A percentile compares a stretch with the other conserved stretches of the same genome.
Conservation (phyloP, 305 asterid genomes). For the Stenogyne calaminthoides region DNA sequence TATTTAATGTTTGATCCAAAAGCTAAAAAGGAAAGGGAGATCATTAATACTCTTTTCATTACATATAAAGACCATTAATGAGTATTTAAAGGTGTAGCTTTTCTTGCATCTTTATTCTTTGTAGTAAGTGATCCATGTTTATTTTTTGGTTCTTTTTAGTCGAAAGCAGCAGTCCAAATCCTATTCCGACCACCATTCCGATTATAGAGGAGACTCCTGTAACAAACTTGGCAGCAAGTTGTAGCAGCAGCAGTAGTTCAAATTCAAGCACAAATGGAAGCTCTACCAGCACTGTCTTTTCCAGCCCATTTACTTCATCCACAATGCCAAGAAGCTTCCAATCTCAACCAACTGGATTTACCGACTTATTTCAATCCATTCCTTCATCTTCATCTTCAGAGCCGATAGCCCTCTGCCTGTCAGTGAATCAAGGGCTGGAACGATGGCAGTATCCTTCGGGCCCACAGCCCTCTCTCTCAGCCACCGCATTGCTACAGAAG, state of each 20-base stretch:
- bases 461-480: constrained; percentile 79
- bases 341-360: constrained; percentile 53
- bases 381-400: constrained; percentile 51
- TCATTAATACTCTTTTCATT: constrained; percentile 27
- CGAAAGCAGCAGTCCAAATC: constrained; percentile 30
- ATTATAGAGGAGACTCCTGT: constrained; percentile 49
- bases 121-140: constrained; percentile 26
- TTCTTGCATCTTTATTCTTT: constrained; percentile 34
- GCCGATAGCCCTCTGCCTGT: constrained; percentile 72
- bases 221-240: constrained; percentile 43
- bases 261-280: constrained; percentile 67
- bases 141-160: constrained; percentile 24
- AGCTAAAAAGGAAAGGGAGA: constrained; percentile 30
- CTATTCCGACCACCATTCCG: constrained; percentile 19
- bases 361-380: constrained; percentile 46
- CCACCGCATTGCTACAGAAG: constrained; percentile 90
- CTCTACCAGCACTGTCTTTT: constrained; percentile 62
- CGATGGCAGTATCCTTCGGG: constrained; percentile 65
- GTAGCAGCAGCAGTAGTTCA: constrained; percentile 51
- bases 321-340: constrained; percentile 55
- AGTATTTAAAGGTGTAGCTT: constrained; percentile 23
- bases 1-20: constrained; percentile 50
- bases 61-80: constrained; percentile 32
- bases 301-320: constrained; percentile 80
- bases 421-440: constrained; percentile 70